A percentile compares a stretch with the other conserved stretches of the same genome.
These are phyloP conservation scores for Lathyrus sativus DNA, from an alignment of 306 rosid species.

Conservation along the genomic window DNA sequence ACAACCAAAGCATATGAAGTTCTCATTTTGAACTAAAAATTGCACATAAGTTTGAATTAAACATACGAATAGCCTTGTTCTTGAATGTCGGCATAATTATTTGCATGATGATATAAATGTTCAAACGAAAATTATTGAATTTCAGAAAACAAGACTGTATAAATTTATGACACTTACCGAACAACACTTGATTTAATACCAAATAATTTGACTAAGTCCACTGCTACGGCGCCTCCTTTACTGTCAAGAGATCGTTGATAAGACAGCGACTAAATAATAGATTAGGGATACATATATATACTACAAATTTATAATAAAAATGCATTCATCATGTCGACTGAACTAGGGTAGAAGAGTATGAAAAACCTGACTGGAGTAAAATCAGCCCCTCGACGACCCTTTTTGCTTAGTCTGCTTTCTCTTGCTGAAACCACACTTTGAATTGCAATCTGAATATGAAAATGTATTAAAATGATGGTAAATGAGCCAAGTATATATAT, in stretches of 20 bases:
- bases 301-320: neutral
- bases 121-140: constrained; percentile 4
- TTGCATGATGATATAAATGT: constrained; percentile 4
- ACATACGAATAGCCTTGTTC: neutral
- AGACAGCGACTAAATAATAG: constrained; percentile 21
- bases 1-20: constrained; percentile 24
- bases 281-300: constrained; percentile 10
- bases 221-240: constrained; percentile 68
- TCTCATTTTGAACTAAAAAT: constrained; percentile 24
- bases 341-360: constrained; percentile 2
- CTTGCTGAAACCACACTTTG: constrained; percentile 88
- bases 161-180: constrained; percentile 61
- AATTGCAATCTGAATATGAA: constrained; percentile 65
- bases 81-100: neutral
- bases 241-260: constrained; percentile 45
- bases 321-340: constrained; percentile 3
- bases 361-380: constrained; percentile 68
- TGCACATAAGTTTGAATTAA: constrained; percentile 1
- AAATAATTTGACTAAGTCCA: constrained; percentile 90
- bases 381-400: constrained; percentile 80
- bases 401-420: constrained; percentile 92
- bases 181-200: constrained; percentile 80
- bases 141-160: constrained; percentile 14
- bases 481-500: neutral
- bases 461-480: constrained; percentile 9